Conservation (phyloP, 2,329 filamentous ascomycete species). For the Penicillium sp. region DNA sequence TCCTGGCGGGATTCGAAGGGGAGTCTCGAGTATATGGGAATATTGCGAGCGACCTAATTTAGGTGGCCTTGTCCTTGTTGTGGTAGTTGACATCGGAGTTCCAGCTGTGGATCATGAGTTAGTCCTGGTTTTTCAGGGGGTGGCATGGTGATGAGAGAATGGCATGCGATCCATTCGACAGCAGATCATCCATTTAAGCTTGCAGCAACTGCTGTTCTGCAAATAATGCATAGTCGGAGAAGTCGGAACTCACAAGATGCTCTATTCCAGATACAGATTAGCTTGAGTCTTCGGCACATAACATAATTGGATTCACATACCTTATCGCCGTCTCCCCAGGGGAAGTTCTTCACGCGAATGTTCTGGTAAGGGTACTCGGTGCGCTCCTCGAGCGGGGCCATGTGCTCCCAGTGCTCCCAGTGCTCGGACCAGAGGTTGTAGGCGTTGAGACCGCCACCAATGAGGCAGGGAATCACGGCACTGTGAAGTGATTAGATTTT, state of each 20-base stretch:
- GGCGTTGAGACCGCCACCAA: slow-evolving; percentile 75
- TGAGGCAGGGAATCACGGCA: slow-evolving; percentile 70
- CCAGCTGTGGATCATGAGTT: slow-evolving; percentile 63
- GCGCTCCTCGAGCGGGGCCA: slow-evolving; percentile 84
- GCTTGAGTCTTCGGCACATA: neutral
- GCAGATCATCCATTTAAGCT: neutral
- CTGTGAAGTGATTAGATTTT: slow-evolving; percentile 48
- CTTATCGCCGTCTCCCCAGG: slow-evolving; percentile 96
- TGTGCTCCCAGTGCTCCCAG: slow-evolving; percentile 91
- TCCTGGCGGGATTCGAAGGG: slow-evolving; percentile 5
- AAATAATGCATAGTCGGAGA: neutral
- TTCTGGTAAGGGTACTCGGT: slow-evolving; percentile 97
- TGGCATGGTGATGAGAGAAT: neutral
- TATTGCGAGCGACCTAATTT: slow-evolving; percentile 19
- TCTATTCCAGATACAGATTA: slow-evolving; percentile 45
- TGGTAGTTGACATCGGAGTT: slow-evolving; percentile 95
- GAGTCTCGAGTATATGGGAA: neutral
- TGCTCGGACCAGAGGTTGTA: slow-evolving; percentile 92
- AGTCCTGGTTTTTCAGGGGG: slow-evolving; percentile 7
- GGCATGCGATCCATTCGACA: neutral
- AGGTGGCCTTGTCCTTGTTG: slow-evolving; percentile 74
- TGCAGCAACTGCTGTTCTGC: neutral
- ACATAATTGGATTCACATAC: slow-evolving; percentile 48
- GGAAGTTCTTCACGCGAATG: slow-evolving; percentile 93
- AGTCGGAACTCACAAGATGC: slow-evolving; percentile 60